Conservation (phyloP, 441 rosid species). For the Populus trichocarpa region DNA sequence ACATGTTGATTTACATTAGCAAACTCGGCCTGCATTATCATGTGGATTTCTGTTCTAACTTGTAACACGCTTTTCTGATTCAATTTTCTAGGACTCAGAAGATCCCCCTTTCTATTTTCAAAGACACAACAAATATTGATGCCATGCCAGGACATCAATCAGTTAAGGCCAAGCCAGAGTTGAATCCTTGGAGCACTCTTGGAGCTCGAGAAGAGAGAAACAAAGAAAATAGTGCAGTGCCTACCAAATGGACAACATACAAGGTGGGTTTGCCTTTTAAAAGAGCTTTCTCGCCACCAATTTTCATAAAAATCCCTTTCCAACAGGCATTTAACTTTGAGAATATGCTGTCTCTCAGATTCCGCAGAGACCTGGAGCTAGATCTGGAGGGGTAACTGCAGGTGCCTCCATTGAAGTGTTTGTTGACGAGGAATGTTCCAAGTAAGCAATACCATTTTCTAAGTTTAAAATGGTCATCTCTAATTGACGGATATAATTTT, state of each 20-base stretch:
- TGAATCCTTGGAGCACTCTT: conserved; percentile 59
- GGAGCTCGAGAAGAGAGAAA: conserved; percentile 80
- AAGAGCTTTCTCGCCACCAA: neutral
- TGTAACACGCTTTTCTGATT: neutral
- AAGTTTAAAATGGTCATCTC: neutral
- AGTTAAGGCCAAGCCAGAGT: conserved; percentile 42
- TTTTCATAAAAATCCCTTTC: neutral
- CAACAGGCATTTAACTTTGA: neutral
- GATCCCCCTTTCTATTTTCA: conserved; percentile 52
- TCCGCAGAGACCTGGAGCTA: conserved; percentile 51
- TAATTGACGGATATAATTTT: neutral
- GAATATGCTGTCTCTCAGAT: conserved; percentile 36
- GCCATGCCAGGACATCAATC: conserved; percentile 30
- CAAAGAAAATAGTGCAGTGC: conserved; percentile 79
- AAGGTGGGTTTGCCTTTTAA: conserved; percentile 44
- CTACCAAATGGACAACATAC: conserved; percentile 71
- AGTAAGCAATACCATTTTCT: conserved; percentile 39
- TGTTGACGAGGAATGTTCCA: conserved; percentile 60
- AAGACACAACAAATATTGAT: conserved; percentile 41
- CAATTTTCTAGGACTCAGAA: conserved; percentile 25
- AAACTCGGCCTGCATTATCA: neutral
- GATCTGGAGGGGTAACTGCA: conserved; percentile 33
- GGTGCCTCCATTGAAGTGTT: conserved; percentile 65
- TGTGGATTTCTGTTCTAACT: neutral
- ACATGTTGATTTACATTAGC: neutral